These are phyloP conservation scores for Fraxinus nigra DNA, from an alignment of 305 asterid species.

Conservation along the genomic window DNA sequence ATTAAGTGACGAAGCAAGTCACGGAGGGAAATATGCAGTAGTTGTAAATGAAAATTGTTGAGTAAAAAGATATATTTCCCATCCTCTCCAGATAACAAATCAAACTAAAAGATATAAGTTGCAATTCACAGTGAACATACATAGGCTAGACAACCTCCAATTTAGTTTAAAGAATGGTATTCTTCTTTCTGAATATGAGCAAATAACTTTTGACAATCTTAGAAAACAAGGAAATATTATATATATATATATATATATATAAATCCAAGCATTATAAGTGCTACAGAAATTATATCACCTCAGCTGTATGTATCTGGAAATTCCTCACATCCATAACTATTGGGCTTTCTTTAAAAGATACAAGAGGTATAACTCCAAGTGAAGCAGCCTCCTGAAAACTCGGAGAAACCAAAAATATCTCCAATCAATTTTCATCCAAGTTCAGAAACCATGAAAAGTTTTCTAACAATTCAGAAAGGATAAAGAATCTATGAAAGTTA, in stretches of 20 bases:
- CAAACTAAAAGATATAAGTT: neutral
- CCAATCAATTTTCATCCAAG: constrained; percentile 22
- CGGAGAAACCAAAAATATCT: constrained; percentile 21
- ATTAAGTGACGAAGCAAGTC: neutral
- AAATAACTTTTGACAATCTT: neutral
- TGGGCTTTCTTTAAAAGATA: constrained; percentile 64
- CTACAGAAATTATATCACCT: constrained; percentile 48
- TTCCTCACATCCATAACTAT: constrained; percentile 65
- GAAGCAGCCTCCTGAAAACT: constrained; percentile 82
- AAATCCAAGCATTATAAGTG: neutral
- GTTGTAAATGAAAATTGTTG: neutral
- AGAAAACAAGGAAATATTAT: neutral
- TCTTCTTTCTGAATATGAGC: neutral
- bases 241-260: no score
- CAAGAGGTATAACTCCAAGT: constrained; percentile 69
- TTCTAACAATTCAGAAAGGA: neutral
- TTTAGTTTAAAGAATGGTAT: neutral
- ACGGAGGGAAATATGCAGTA: neutral
- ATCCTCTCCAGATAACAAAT: neutral
- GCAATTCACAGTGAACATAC: neutral
- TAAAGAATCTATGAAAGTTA: constrained; percentile 18
- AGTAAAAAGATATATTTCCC: neutral
- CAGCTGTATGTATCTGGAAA: constrained; percentile 61
- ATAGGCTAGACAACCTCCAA: neutral
- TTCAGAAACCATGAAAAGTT: constrained; percentile 22